Conservation (phyloP, 495 filamentous ascomycete genomes). For the Staphylotrichum tortipilum region DNA sequence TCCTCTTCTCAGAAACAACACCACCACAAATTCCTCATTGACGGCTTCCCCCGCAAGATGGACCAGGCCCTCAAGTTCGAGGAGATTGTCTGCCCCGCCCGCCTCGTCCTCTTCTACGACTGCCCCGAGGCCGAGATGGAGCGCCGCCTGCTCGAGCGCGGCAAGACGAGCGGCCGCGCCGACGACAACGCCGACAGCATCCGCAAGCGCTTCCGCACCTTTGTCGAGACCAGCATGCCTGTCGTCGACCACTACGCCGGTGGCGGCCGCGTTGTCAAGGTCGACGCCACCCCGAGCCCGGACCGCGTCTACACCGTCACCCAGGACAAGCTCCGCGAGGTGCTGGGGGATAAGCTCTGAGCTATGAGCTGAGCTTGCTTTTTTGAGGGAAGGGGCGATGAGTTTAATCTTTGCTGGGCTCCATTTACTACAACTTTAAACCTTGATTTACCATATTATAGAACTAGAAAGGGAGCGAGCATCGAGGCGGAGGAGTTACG, state of each 20-base stretch:
- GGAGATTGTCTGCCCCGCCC: slow-evolving; percentile 69
- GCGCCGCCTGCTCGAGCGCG: slow-evolving; percentile 70
- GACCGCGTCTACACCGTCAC: slow-evolving; percentile 71
- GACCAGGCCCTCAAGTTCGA: slow-evolving; percentile 95
- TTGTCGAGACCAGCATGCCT: slow-evolving; percentile 93
- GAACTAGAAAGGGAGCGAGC: neutral
- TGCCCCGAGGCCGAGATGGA: slow-evolving; percentile 85
- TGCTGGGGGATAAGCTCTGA: slow-evolving; percentile 27
- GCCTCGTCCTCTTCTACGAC: slow-evolving; percentile 84
- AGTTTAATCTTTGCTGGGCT: no score
- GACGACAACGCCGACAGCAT: slow-evolving; percentile 96
- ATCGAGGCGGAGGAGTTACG: neutral
- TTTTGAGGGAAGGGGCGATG: no score
- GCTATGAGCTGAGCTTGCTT: neutral
- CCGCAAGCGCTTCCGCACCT: slow-evolving; percentile 88
- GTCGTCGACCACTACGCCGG: slow-evolving; percentile 79
- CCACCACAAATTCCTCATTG: slow-evolving; percentile 78
- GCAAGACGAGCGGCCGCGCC: slow-evolving; percentile 79
- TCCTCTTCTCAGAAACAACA: slow-evolving; percentile 3
- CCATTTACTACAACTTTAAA: neutral
- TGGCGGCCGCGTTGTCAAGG: slow-evolving; percentile 67
- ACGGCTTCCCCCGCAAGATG: slow-evolving; percentile 93
- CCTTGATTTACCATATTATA: neutral
- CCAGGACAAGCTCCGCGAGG: slow-evolving; percentile 33
- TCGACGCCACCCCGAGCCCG: slow-evolving; percentile 56